Conservation (phyloP, 208 protist species). For the Trypanosoma melophagium region DNA sequence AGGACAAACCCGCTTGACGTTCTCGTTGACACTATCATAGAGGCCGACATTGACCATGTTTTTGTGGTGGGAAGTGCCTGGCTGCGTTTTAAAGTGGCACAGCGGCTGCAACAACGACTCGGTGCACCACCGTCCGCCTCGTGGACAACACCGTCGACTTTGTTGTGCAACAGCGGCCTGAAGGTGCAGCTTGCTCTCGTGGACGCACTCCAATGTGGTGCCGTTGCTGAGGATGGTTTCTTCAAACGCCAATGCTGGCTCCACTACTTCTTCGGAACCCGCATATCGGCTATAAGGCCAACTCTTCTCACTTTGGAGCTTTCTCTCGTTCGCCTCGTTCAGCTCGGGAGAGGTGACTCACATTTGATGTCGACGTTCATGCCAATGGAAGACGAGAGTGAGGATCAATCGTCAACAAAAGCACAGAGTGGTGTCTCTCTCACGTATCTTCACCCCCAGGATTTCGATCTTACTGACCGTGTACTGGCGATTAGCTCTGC, state of each 20-base stretch:
- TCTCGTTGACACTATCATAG: slow-evolving; percentile 50
- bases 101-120: slow-evolving; percentile 43
- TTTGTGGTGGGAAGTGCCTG: slow-evolving; percentile 66
- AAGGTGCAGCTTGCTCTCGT: slow-evolving; percentile 52
- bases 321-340: slow-evolving; percentile 41
- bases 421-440: slow-evolving; percentile 34
- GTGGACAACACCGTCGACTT: slow-evolving; percentile 25
- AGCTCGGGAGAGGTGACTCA: slow-evolving; percentile 38
- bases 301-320: slow-evolving; percentile 38
- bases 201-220: slow-evolving; percentile 34
- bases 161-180: slow-evolving; percentile 30
- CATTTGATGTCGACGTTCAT: slow-evolving; percentile 55
- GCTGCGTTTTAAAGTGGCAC: slow-evolving; percentile 66
- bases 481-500: slow-evolving; percentile 59
- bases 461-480: slow-evolving; percentile 55
- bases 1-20: slow-evolving; percentile 49
- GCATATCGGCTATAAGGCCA: slow-evolving; percentile 43
- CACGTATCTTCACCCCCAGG: slow-evolving; percentile 45
- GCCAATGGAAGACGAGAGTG: slow-evolving; percentile 62
- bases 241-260: slow-evolving; percentile 46
- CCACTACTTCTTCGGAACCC: slow-evolving; percentile 70
- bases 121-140: slow-evolving; percentile 23
- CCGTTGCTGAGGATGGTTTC: slow-evolving; percentile 3
- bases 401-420: slow-evolving; percentile 12
- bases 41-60: slow-evolving; percentile 61